A percentile compares a stretch with the other conserved stretches of the same genome.
Evolutionary conservation across 83 land plant genomes (phyloP).

Genomic region (Picea abies): DNA sequence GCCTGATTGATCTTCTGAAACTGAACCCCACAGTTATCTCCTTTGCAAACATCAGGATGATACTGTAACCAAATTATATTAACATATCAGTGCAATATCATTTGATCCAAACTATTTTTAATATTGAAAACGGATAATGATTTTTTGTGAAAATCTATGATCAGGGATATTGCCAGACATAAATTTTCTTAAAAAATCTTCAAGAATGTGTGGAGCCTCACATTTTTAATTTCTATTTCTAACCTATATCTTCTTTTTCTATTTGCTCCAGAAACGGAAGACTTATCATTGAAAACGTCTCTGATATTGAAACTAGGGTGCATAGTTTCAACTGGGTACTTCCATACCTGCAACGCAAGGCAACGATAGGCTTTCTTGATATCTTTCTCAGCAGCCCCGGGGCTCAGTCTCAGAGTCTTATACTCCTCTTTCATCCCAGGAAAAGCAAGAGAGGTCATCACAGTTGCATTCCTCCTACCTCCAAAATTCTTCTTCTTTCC

Average conservation of each 20-base stretch:
- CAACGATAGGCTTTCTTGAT: slow-evolving; percentile 52
- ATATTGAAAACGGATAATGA: no score
- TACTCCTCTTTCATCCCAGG: slow-evolving; percentile 38
- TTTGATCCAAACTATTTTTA: no score
- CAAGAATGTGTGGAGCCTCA: no score
- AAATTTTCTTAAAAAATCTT: no score
- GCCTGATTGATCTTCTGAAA: slow-evolving; percentile 63
- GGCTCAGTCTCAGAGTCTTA: slow-evolving; percentile 39
- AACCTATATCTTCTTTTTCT: no score
- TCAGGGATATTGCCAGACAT: no score
- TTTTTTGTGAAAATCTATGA: no score
- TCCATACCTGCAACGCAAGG: slow-evolving; percentile 52
- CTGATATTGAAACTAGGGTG: no score
- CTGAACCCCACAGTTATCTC: slow-evolving; percentile 50
- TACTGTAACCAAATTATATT: slow-evolving; percentile 30
- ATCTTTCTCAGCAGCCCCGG: slow-evolving; percentile 62
- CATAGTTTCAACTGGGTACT: no score
- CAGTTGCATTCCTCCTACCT: not conserved
- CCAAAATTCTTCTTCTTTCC: not conserved
- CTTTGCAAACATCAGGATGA: slow-evolving; percentile 73
- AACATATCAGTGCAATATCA: not conserved
- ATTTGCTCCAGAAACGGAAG: no score
- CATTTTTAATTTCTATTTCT: no score
- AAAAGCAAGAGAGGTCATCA: not conserved
- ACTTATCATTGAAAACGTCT: no score